Evolutionary conservation across 1,139 yeast species (phyloP), one percentile per base, ranked within the genome.

Genomic region (Kodamaea sp.): DNA sequence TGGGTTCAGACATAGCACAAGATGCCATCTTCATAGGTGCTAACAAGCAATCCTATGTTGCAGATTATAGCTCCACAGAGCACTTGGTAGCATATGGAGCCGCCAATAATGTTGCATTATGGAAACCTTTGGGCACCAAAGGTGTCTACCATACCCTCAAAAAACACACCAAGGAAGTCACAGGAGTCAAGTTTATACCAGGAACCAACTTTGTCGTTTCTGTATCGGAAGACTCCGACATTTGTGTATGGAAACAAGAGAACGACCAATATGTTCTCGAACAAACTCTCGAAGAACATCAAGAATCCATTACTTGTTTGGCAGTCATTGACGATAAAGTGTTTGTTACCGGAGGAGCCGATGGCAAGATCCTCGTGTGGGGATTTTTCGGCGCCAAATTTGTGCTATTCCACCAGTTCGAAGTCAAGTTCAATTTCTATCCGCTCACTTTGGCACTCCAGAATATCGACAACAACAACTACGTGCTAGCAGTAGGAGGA

Each of bases 401-500:
- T 35, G 46, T 35, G 11, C 42, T 63, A 27, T 42, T 62, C 4
- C 59, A 63, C 18, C 53, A 59, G 3, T 67, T 79, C 33, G 46
- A 50, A 2, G 64, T 80, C 9, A 64, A 63, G 28, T 49, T 55
- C 15, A 80, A 83, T 15, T 78, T 83, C 41, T 79, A 72, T 37
- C 96, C 96, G 1, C 61, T 88, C 33, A 53, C 83, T 3, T 50
- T 86, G 27, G 80, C 85, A 1, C 41, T 81, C 14, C 71, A 73
- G 44, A 63, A 66, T 30, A 58, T 79, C 18, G 59, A 50, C 26
- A 28, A 39, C 5, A 59, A 59, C 16, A 59, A 64, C 35, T 73
- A 72, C 41, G 51, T 88, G 7, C 66, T 90, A n/a, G 82, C 90
- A 2, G 70, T 88, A n/a, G 90, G 89, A 24, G 97, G 97, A 5